A percentile compares a stretch with the other conserved stretches of the same genome.
Evolutionary conservation across 108 stramenopile species (phyloP).

Genomic region (Fistulifera solaris): DNA sequence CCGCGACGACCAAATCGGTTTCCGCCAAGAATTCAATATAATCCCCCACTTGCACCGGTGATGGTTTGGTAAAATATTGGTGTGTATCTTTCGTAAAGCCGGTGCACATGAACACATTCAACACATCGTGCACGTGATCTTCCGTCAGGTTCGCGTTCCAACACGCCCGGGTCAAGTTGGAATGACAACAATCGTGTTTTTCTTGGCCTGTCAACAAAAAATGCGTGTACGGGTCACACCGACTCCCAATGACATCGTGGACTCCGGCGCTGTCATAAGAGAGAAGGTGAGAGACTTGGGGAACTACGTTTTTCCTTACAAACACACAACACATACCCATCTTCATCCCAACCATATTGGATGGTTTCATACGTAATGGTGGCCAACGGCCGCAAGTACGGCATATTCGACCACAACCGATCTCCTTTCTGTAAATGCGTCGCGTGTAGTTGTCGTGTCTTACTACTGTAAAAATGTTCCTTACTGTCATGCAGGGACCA

Average conservation of each 20-base stretch:
- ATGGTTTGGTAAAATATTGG: slow-evolving; percentile 56
- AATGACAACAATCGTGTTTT: slow-evolving; percentile 33
- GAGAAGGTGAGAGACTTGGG: too few relatives aligned
- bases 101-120: slow-evolving; percentile 64
- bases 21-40: slow-evolving; percentile 59
- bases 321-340: slow-evolving; percentile 10
- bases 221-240: slow-evolving; percentile 62
- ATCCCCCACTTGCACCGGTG: slow-evolving; percentile 52
- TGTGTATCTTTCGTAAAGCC: slow-evolving; percentile 50
- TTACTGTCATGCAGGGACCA: slow-evolving; percentile 24
- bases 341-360: slow-evolving; percentile 47
- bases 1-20: slow-evolving; percentile 36
- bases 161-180: slow-evolving; percentile 37
- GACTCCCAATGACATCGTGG: slow-evolving; percentile 50
- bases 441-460: slow-evolving; percentile 52
- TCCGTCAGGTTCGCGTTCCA: slow-evolving; percentile 26
- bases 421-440: slow-evolving; percentile 45
- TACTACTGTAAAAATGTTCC: slow-evolving; percentile 45
- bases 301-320: too few relatives aligned
- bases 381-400: slow-evolving; percentile 40
- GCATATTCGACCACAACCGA: slow-evolving; percentile 45
- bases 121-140: slow-evolving; percentile 44
- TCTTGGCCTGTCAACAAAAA: slow-evolving; percentile 33
- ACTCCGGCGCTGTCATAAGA: slow-evolving; percentile 27
- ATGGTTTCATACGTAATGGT: slow-evolving; percentile 46